phyloP scores from a whole-genome alignment of 805 yeast species.

The Pichia insulana region DNA sequence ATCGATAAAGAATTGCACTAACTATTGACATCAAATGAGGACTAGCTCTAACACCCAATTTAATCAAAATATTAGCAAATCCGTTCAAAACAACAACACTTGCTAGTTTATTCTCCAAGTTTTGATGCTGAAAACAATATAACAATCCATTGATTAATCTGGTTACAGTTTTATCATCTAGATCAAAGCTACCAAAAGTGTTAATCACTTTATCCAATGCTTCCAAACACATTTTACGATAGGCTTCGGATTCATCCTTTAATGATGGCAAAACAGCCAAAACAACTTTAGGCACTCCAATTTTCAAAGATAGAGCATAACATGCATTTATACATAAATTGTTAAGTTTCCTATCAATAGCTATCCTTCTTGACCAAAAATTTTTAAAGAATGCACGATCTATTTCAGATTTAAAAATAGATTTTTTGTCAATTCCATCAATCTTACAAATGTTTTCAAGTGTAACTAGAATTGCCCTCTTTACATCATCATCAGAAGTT shows the following conservation, averaged over 20 bases:
- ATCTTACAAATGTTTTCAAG: conserved; percentile 58
- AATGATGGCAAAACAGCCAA: conserved; percentile 48
- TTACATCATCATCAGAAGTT: conserved; percentile 86
- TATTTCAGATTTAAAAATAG: conserved; percentile 40
- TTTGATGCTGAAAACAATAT: conserved; percentile 75
- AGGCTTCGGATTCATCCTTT: conserved; percentile 77
- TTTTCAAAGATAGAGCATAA: conserved; percentile 51
- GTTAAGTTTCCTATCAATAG: conserved; percentile 52
- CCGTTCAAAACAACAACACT: conserved; percentile 42
- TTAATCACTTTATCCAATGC: conserved; percentile 50
- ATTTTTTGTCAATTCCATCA: conserved; percentile 44
- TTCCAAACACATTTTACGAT: conserved; percentile 70
- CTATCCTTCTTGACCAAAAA: conserved; percentile 80
- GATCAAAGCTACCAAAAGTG: conserved; percentile 45
- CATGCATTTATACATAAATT: conserved; percentile 68
- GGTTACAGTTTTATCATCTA: conserved; percentile 51
- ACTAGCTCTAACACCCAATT: conserved; percentile 54
- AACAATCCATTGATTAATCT: conserved; percentile 72
- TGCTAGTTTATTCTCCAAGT: conserved; percentile 34
- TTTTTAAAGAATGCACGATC: conserved; percentile 53
- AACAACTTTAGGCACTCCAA: conserved; percentile 55
- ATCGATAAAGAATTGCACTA: conserved; percentile 60
- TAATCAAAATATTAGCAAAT: conserved; percentile 52
- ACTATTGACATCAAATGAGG: conserved; percentile 70
- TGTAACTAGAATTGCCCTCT: conserved; percentile 58